Conservation (phyloP, 306 rosid species). For the Vicia villosa region DNA sequence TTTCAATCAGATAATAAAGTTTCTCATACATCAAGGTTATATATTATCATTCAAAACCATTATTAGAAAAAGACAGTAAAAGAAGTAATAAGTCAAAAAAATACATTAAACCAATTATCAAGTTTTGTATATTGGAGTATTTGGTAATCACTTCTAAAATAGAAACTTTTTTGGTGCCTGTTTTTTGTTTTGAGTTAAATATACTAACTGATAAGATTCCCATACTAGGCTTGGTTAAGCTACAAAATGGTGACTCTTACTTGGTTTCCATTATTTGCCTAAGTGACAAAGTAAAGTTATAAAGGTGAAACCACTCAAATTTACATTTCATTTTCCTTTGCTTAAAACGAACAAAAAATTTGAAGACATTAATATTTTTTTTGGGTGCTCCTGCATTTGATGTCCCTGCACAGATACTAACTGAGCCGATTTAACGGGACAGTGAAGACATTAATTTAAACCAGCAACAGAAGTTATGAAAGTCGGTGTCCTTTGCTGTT, state of each 20-base stretch:
- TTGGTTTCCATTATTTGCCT: slow-evolving; percentile 22
- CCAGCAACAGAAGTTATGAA: slow-evolving; percentile 11
- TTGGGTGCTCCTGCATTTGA: too few relatives aligned
- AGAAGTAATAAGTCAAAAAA: background rate
- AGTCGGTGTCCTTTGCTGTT: slow-evolving; percentile 38
- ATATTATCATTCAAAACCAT: slow-evolving; percentile 6
- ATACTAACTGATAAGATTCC: slow-evolving; percentile 28
- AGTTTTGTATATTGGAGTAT: background rate
- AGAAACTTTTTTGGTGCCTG: background rate
- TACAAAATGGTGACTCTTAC: slow-evolving; percentile 21
- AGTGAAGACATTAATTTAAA: slow-evolving; percentile 4
- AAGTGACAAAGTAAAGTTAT: slow-evolving; percentile 26
- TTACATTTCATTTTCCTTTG: slow-evolving; percentile 25
- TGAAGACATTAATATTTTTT: slow-evolving; percentile 1
- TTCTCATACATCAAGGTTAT: slow-evolving; percentile 1
- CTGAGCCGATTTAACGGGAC: too few relatives aligned
- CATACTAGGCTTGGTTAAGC: slow-evolving; percentile 4
- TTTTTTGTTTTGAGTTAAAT: slow-evolving; percentile 15
- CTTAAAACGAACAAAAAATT: slow-evolving; percentile 3
- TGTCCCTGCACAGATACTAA: too few relatives aligned
- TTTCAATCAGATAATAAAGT: slow-evolving; percentile 26
- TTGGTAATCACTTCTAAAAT: slow-evolving; percentile 16
- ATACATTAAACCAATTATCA: too few relatives aligned
- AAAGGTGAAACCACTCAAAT: slow-evolving; percentile 6
- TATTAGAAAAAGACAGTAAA: slow-evolving; percentile 19